Evolutionary conservation across 257 asterid species (phyloP), one percentile per base, ranked within the genome.

Genomic region (Handroanthus guayacan): DNA sequence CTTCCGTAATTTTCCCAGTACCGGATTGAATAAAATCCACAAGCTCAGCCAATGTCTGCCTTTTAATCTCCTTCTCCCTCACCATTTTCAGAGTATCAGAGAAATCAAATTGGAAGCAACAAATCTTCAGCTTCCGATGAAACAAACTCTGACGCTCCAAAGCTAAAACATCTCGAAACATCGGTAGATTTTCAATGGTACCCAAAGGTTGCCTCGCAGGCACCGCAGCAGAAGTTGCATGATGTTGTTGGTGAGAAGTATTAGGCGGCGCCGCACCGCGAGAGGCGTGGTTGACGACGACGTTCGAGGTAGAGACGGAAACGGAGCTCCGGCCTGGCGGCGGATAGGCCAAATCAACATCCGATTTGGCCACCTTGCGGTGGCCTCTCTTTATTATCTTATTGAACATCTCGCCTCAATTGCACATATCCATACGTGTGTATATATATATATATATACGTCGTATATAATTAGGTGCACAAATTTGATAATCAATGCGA

Each of bases 61-160:
- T 80, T 71, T 93, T 91, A n/a, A 87, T 87, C 80, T 91, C 97
- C 81, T 89, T 91, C 67, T 93, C 98, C 82, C 85, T 81, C 65
- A 64, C 62, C 84, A 81, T 78, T 70, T 86, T 87, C 83, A 88
- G 47, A 9, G 84, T 74, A 57, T 90, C 97, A 9, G 77, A 47
- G 68, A 88, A 90, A 77, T 91, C 92, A 71, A 86, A 88, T 61
- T 67, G 88, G 63, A 67, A 71, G 86, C 87, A 86, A 56, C 97
- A 93, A 5, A 88, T 78, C 81, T 85, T 82, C 68, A 93, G 74
- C 83, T 93, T 93, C 77, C 88, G 77, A 5, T 54, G 72, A 71
- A 93, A 87, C 62, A 93, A 77, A 69, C 65, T 76, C 81, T 87
- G 97, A 43, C 97, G 87, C 77, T 93, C 98, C 20, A 79, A 41